Percentiles rank a stretch among this genome's conserved stretches.
Evolutionary conservation across 345 rosid genomes (phyloP).

Genomic region (Lepidium africanum): DNA sequence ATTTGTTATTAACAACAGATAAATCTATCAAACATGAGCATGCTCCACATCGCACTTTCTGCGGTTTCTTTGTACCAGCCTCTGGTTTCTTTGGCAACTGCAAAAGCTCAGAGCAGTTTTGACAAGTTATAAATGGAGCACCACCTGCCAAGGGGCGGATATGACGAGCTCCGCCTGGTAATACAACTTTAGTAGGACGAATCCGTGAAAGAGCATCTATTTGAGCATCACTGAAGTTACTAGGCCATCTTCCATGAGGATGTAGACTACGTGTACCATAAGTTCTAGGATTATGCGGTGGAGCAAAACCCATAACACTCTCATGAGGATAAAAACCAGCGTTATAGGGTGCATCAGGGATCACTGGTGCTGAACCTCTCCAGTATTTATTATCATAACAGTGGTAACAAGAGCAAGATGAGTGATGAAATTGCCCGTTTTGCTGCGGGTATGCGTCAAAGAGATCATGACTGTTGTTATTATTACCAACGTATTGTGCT

Average conservation of each 20-base stretch:
- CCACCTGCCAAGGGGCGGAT: conserved; percentile 66
- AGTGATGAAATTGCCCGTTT: conserved; percentile 49
- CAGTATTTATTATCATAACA: conserved; percentile 47
- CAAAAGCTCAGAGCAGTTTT: conserved; percentile 71
- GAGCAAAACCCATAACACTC: conserved; percentile 39
- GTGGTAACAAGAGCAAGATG: conserved; percentile 65
- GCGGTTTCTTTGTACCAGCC: conserved; percentile 33
- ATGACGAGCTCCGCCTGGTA: conserved; percentile 40
- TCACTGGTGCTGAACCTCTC: conserved; percentile 37
- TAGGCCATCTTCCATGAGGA: conserved; percentile 53
- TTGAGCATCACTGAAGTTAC: conserved; percentile 46
- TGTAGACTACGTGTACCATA: conserved; percentile 35
- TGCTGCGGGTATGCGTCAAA: conserved; percentile 44
- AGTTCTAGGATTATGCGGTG: conserved; percentile 38
- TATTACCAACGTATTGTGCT: conserved; percentile 43
- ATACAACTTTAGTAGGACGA: conserved; percentile 47
- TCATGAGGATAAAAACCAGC: conserved; percentile 46
- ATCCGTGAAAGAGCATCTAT: conserved; percentile 40
- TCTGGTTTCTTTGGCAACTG: conserved; percentile 53
- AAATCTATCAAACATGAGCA: conserved; percentile 56
- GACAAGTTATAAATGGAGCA: conserved; percentile 76
- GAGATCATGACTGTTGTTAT: conserved; percentile 34
- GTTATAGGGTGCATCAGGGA: conserved; percentile 40
- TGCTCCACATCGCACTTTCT: conserved; percentile 65
- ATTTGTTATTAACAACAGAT: conserved; percentile 44